Conservation (phyloP, 768 basidiomycete species). For the Gautieria morchelliformis region DNA sequence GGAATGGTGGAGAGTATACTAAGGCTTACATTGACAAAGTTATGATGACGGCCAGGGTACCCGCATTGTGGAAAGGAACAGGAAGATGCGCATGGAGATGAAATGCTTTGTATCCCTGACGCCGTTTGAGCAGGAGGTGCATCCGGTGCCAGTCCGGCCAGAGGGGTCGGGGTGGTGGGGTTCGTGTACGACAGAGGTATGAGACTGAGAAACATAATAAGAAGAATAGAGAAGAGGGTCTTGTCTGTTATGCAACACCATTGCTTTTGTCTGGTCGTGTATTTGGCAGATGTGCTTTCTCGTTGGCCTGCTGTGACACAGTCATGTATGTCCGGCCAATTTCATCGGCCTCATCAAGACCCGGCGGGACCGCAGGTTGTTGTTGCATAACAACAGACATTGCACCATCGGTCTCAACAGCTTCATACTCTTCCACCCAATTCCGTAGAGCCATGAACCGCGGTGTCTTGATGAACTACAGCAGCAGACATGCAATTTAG, state of each 20-base stretch:
- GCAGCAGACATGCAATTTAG: slow-evolving; percentile 10
- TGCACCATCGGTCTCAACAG: slow-evolving; percentile 22
- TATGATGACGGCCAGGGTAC: background rate
- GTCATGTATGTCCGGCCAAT: slow-evolving; percentile 81
- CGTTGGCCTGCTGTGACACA: slow-evolving; percentile 69
- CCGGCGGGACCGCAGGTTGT: slow-evolving; percentile 56
- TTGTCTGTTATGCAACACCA: background rate
- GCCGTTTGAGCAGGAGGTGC: slow-evolving; percentile 3
- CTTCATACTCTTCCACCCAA: slow-evolving; percentile 67
- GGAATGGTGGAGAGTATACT: background rate
- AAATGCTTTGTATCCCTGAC: slow-evolving; percentile 1
- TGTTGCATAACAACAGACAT: slow-evolving; percentile 48
- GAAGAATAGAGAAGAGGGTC: background rate
- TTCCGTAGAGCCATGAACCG: slow-evolving; percentile 72
- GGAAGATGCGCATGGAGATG: background rate
- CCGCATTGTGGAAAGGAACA: background rate
- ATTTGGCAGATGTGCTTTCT: slow-evolving; percentile 44
- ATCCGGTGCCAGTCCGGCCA: slow-evolving; percentile 7
- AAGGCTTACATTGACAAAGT: background rate
- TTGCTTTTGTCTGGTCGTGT: slow-evolving; percentile 1
- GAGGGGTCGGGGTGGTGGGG: background rate
- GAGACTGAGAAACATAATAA: background rate
- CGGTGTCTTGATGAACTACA: slow-evolving; percentile 80
- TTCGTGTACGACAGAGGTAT: too few relatives aligned
- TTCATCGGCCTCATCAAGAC: slow-evolving; percentile 55